These are phyloP conservation scores for Chrysoporthe austroafricana DNA, from an alignment of 2,329 filamentous ascomycete species.

Conservation along the genomic window DNA sequence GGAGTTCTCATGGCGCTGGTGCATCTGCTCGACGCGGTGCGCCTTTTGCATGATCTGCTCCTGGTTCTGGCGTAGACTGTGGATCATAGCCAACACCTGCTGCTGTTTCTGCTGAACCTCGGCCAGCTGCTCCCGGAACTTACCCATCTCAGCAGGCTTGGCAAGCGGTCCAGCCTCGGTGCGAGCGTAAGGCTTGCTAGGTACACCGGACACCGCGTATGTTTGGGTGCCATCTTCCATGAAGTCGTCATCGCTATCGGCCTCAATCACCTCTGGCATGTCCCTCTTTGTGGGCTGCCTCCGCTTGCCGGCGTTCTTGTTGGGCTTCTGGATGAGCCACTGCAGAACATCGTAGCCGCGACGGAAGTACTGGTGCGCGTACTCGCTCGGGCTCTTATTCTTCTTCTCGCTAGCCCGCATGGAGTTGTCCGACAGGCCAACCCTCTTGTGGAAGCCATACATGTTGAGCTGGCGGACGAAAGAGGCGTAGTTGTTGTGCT, in stretches of 20 bases:
- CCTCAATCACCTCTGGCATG: slow-evolving; percentile 49
- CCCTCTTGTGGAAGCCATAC: slow-evolving; percentile 97
- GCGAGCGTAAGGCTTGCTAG: slow-evolving; percentile 45
- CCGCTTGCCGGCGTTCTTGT: slow-evolving; percentile 66
- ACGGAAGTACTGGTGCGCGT: slow-evolving; percentile 95
- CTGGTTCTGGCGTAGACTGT: slow-evolving; percentile 81
- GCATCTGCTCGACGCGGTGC: slow-evolving; percentile 84
- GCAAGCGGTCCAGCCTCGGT: slow-evolving; percentile 54
- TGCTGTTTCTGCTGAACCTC: slow-evolving; percentile 85
- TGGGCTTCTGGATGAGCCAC: slow-evolving; percentile 96
- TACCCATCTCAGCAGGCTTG: slow-evolving; percentile 71
- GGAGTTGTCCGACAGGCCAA: slow-evolving; percentile 92
- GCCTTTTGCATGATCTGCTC: slow-evolving; percentile 87
- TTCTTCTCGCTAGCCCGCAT: slow-evolving; percentile 97
- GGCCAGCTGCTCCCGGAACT: slow-evolving; percentile 78
- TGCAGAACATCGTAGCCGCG: slow-evolving; percentile 89
- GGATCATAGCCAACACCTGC: slow-evolving; percentile 82
- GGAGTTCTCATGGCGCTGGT: slow-evolving; percentile 96
- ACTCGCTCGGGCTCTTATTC: slow-evolving; percentile 97
- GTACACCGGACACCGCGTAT: slow-evolving; percentile 32
- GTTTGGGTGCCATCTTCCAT: slow-evolving; percentile 43
- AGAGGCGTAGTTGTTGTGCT: slow-evolving; percentile 97
- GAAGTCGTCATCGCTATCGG: slow-evolving; percentile 67
- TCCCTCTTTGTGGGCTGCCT: slow-evolving; percentile 52
- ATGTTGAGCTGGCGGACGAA: slow-evolving; percentile 96